Conservation (phyloP, 768 basidiomycete genomes). For the Wakefieldia striispora region DNA sequence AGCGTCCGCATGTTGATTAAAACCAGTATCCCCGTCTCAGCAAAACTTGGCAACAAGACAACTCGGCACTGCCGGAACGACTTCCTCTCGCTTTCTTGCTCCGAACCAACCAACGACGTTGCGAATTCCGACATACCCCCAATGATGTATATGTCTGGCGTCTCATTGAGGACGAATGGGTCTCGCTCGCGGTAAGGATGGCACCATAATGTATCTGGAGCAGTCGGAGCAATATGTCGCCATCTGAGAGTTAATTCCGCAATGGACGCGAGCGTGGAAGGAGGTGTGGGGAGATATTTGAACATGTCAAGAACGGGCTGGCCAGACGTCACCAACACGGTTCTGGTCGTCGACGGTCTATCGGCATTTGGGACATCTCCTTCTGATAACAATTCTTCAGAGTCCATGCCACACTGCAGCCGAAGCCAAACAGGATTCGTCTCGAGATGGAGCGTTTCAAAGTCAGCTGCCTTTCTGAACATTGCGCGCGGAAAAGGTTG, state of each 20-base stretch:
- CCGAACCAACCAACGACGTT: conserved; percentile 58
- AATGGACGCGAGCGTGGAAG: conserved; percentile 69
- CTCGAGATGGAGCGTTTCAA: conserved; percentile 67
- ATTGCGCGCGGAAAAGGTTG: conserved; percentile 91
- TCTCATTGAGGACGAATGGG: conserved; percentile 84
- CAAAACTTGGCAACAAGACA: conserved; percentile 79
- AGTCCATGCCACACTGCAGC: conserved; percentile 46
- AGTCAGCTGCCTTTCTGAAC: conserved; percentile 63
- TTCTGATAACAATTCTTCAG: conserved; percentile 19
- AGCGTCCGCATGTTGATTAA: conserved; percentile 79
- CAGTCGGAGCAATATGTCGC: conserved; percentile 98
- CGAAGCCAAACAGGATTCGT: conserved; percentile 90
- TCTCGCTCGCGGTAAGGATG: conserved; percentile 88
- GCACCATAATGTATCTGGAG: conserved; percentile 98
- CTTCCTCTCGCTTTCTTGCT: conserved; percentile 30
- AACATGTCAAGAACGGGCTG: conserved; percentile 94
- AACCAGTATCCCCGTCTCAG: conserved; percentile 72
- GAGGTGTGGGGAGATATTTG: conserved; percentile 80
- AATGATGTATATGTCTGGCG: conserved; percentile 89
- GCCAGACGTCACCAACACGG: conserved; percentile 82
- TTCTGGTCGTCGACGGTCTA: conserved; percentile 39
- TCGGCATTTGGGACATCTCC: background rate
- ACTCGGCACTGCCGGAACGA: conserved; percentile 54
- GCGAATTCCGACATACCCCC: conserved; percentile 86
- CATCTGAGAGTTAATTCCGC: conserved; percentile 81